Evolutionary conservation across 139 green algal genomes (phyloP), one percentile per base, ranked within the genome.

Genomic region (Picochlorum costavermella): DNA sequence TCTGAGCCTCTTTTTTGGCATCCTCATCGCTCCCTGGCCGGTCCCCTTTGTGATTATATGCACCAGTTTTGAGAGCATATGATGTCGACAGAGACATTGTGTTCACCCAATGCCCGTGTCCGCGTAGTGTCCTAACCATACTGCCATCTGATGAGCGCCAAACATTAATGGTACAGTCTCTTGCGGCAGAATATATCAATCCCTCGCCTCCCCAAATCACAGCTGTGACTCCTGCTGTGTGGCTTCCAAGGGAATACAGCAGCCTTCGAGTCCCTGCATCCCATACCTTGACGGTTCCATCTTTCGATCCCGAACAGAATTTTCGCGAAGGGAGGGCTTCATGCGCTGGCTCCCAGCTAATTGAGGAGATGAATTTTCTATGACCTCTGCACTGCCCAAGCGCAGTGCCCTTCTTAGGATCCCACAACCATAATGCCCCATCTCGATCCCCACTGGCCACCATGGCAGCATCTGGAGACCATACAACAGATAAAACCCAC

Each of bases 51-150:
- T 98, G 87, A 75, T 99, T 92, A 69, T 84, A 96, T 4, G 90
- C 72, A 0, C 93, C 93, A 14, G 85, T 95, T 10, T 92, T 70
- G 55, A 98, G 77, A 16, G 76, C 92, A 65, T 87, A 81, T 65
- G 95, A 91, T 44, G 29, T 14, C 64, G 75, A 91, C 3, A 99
- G 75, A 50, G 91, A 88, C 55, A 99, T 76, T 3, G 86, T 93
- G 80, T 99, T 99, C 50, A 98, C 94, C 92, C 92, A 99, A 79
- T 99, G 94, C 3, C 81, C 94, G 61, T 99, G 94, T 9, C 92
- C 93, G 65, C 85, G 87, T 1, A 98, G 74, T 25, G 75, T 78
- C 10, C 77, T 75, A 11, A 97, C 74, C 37, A 95, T 65, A 69
- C 83, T 86, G 2, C 91, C 91, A 36, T 90, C 82, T 30, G 68